These are phyloP conservation scores for Gastrodia elata DNA, from an alignment of 106 monocot species.

Conservation along the genomic window DNA sequence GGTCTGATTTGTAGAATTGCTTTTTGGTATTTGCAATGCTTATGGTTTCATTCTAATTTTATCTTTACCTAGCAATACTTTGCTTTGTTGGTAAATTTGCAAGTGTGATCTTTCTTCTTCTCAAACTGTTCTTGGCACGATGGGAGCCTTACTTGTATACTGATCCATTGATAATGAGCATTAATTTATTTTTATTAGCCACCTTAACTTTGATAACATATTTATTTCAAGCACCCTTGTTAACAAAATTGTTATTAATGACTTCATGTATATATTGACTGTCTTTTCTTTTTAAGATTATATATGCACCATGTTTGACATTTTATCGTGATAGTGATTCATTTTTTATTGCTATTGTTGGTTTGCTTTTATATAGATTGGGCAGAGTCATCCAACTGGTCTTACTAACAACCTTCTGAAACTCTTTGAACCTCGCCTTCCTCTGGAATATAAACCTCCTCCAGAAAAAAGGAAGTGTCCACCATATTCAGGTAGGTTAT, in stretches of 20 bases:
- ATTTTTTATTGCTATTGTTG: neutral
- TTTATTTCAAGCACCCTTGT: neutral
- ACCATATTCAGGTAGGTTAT: constrained; percentile 43
- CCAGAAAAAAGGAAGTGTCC: constrained; percentile 74
- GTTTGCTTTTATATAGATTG: constrained; percentile 47
- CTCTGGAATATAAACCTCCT: constrained; percentile 76
- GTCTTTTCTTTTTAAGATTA: neutral
- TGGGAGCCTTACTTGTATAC: neutral
- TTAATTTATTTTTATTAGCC: neutral
- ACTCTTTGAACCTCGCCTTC: constrained; percentile 90
- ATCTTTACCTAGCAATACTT: neutral
- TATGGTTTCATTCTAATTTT: neutral
- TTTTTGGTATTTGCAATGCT: neutral
- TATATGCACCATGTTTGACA: neutral
- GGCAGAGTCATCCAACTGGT: constrained; percentile 94
- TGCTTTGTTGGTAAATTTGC: neutral
- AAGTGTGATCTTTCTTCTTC: neutral
- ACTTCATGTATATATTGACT: neutral
- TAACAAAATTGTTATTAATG: neutral
- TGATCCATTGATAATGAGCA: neutral
- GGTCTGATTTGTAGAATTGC: neutral
- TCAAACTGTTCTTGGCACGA: neutral
- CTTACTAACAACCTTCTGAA: constrained; percentile 84
- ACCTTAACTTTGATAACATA: neutral
- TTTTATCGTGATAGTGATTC: neutral